A percentile compares a stretch with the other conserved stretches of the same genome.
Evolutionary conservation across 345 rosid genomes (phyloP).

Genomic region (Zanthoxylum bungeanum): DNA sequence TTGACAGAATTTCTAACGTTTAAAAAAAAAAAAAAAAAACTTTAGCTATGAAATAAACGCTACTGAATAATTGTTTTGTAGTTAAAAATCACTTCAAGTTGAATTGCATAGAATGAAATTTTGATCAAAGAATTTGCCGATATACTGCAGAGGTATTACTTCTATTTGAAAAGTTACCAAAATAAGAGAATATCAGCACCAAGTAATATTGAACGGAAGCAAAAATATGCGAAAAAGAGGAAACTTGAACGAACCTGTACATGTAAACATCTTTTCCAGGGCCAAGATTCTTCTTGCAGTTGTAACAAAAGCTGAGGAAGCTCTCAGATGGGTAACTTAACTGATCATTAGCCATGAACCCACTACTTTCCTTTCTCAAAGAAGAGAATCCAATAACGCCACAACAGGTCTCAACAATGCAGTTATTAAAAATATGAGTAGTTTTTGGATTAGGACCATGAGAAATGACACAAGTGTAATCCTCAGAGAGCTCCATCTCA

Average conservation of each 20-base stretch:
- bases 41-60: neutral
- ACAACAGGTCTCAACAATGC: constrained; percentile 65
- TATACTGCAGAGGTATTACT: neutral
- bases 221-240: constrained; percentile 11
- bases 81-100: neutral
- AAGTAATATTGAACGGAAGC: neutral
- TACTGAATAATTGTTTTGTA: too few relatives aligned
- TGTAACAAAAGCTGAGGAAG: constrained; percentile 72
- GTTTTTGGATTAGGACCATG: constrained; percentile 87
- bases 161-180: neutral
- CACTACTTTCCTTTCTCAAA: constrained; percentile 22
- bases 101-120: neutral
- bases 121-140: neutral
- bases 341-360: constrained; percentile 21
- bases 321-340: constrained; percentile 40
- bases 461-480: constrained; percentile 85
- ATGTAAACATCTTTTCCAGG: constrained; percentile 86
- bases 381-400: constrained; percentile 43
- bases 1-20: too few relatives aligned
- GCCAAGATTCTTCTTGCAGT: constrained; percentile 77
- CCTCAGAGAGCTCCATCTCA: constrained; percentile 88
- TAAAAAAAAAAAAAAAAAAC: too few relatives aligned
- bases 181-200: neutral
- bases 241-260: constrained; percentile 62
- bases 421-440: constrained; percentile 82